phyloP scores from a whole-genome alignment of 768 basidiomycete genomes.

The Lactifluus rugatus region DNA sequence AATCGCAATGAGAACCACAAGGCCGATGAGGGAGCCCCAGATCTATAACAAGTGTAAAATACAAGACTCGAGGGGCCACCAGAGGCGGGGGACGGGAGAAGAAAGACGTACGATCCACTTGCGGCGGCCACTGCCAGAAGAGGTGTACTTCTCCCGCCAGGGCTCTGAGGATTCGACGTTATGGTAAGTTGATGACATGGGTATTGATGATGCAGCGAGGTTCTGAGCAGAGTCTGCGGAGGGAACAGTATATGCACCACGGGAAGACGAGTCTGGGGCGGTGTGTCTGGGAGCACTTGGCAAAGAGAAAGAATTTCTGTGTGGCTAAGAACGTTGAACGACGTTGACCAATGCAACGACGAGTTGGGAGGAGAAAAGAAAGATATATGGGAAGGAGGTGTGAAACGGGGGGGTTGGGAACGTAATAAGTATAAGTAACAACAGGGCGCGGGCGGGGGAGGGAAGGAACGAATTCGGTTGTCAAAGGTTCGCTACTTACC shows the following conservation, averaged over 20 bases:
- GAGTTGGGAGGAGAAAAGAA: background rate
- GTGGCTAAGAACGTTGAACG: background rate
- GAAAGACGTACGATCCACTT: constrained; percentile 16
- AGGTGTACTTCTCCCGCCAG: constrained; percentile 10
- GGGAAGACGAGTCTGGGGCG: constrained; percentile 2
- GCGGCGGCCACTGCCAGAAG: background rate
- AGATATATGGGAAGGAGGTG: too few species aligned
- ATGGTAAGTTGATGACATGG: background rate
- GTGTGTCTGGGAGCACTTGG: background rate
- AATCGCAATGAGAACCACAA: constrained; percentile 44
- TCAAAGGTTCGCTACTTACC: background rate
- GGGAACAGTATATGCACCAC: constrained; percentile 5
- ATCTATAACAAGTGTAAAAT: constrained; percentile 32
- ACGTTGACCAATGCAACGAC: background rate
- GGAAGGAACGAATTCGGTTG: too few species aligned
- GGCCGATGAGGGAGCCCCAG: constrained; percentile 36
- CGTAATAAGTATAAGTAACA: background rate
- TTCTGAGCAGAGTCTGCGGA: background rate
- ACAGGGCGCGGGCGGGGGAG: too few species aligned
- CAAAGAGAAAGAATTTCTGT: background rate
- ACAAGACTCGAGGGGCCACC: background rate
- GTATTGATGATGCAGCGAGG: background rate
- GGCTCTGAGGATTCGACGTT: background rate
- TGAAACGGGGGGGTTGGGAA: background rate
- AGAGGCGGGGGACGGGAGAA: background rate